Evolutionary conservation across 192 early-diverging fungal species (phyloP), one percentile per base, ranked within the genome.

Genomic region (Rhizophlyctis rosea): DNA sequence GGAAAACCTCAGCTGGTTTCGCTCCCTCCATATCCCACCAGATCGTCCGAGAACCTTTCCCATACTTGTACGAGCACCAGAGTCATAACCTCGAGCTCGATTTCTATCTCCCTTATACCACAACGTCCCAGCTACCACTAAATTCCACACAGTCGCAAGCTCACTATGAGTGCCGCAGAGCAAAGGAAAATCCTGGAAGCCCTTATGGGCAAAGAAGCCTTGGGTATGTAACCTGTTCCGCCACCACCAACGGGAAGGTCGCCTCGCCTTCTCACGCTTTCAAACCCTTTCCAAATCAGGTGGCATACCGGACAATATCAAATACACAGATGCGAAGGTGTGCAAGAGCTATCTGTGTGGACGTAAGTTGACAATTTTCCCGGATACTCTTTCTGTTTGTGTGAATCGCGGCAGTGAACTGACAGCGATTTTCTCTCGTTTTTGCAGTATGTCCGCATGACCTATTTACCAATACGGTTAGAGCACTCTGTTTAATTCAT

Each of bases 121-220:
- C n/a, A n/a, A n/a, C n/a, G n/a, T n/a, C n/a, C n/a, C n/a, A n/a
- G n/a, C n/a, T n/a, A n/a, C n/a, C n/a, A n/a, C n/a, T n/a, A n/a
- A n/a, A n/a, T n/a, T n/a, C n/a, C n/a, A n/a, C n/a, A n/a, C n/a
- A n/a, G n/a, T n/a, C n/a, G n/a, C n/a, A n/a, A n/a, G n/a, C n/a
- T n/a, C 56, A 54, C 34, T 11, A 68, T 68, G 67, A 54, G 50
- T 25, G 67, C 67, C 36, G 67, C 67, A 2, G 59, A 47, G 34
- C 67, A 68, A 34, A 61, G 71, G 32, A 58, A 68, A 58, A 61
- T 68, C 25, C 64, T 78, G 11, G 73, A 77, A 59, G 64, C 63
- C 28, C 69, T 80, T n/a, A 80, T 80, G 78, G 78, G 78, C 28
- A 69, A 76, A 34, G 78, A 80, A 62, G 73, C 73, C 33, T 58